Evolutionary conservation across 2,329 filamentous ascomycete species (phyloP), one percentile per base, ranked within the genome.

Genomic region (Fusarium solani-melongenae): DNA sequence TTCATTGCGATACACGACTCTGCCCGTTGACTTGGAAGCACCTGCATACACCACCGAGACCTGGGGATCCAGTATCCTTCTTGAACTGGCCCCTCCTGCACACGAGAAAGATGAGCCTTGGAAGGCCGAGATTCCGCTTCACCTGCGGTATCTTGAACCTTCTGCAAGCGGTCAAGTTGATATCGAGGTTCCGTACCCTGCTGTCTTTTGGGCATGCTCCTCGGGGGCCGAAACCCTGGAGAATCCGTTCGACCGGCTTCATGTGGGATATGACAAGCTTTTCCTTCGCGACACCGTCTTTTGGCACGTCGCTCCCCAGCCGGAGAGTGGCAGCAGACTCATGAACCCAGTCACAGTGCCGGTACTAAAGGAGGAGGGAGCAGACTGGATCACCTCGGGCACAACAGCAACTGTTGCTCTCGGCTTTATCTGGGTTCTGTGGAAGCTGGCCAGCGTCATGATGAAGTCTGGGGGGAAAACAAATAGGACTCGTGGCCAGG

Each of bases 151-250:
- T 80, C 87, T 97, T 6, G 83, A 86, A 7, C 93, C 93, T 0
- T 86, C 87, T 0, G 81, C 82, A 49, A 86, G 86, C 4, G 91
- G 91, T 4, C 86, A 89, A 71, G 81, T 83, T 3, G 74, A 86
- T 6, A 82, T 91, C 1, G 84, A 90, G n/a, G 81, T 96, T 0
- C 93, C 96, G 0, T 95, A 93, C 84, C 96, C 96, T 0, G 89
- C 90, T 0, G 89, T 98, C 0, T 98, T 98, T 85, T 98, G 95
- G 95, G 94, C 95, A 1, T 98, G 96, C 79, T 86, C 89, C 9
- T 89, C 92, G 0, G 90, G 88, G 1, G 87, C 87, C 1, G 92
- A 93, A 77, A 93, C 96, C 82, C 82, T 88, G 0, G 88, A 87
- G 6, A 98, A 93, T 78, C 96, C 96, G 0, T 98, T 98, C 81